A percentile compares a stretch with the other conserved stretches of the same genome.
phyloP scores from a whole-genome alignment of 108 stramenopile species.

The Skeletonema costatum region DNA sequence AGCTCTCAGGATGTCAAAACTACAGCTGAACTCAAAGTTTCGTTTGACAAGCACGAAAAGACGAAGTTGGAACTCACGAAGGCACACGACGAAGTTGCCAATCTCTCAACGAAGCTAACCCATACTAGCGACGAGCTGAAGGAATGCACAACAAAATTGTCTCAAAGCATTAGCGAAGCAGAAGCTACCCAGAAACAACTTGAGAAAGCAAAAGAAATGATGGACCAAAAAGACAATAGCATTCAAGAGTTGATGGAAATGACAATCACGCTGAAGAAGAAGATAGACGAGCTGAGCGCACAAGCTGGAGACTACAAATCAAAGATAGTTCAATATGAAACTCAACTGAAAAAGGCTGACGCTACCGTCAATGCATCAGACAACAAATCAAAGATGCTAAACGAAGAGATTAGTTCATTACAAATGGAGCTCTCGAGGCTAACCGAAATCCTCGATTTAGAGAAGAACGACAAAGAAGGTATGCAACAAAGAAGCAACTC shows the following conservation, averaged over 20 bases:
- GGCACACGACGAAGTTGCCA: not conserved
- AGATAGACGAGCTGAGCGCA: not conserved
- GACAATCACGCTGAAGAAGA: slow-evolving; percentile 7
- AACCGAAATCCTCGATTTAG: not conserved
- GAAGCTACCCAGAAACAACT: slow-evolving; percentile 9
- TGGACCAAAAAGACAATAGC: not conserved
- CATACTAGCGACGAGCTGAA: not conserved
- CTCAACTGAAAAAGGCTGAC: slow-evolving; percentile 9
- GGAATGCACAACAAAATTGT: not conserved
- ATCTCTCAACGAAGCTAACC: slow-evolving; percentile 1
- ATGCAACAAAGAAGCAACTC: not conserved
- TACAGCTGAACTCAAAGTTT: slow-evolving; percentile 1
- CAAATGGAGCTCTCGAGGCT: not conserved
- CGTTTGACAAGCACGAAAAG: not conserved
- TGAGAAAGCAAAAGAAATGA: not conserved
- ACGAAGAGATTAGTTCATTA: slow-evolving; percentile 1
- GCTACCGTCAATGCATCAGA: not conserved
- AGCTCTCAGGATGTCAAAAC: slow-evolving; percentile 3
- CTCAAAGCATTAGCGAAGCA: not conserved
- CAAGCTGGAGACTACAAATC: not conserved
- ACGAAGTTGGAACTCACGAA: slow-evolving; percentile 8
- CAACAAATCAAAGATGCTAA: not conserved
- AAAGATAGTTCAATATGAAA: not conserved
- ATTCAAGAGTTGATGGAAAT: not conserved
- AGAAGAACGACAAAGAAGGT: not conserved